Base-by-base conservation (phyloP, 2,329 filamentous ascomycete genomes). In the Verticillium longisporum region DNA sequence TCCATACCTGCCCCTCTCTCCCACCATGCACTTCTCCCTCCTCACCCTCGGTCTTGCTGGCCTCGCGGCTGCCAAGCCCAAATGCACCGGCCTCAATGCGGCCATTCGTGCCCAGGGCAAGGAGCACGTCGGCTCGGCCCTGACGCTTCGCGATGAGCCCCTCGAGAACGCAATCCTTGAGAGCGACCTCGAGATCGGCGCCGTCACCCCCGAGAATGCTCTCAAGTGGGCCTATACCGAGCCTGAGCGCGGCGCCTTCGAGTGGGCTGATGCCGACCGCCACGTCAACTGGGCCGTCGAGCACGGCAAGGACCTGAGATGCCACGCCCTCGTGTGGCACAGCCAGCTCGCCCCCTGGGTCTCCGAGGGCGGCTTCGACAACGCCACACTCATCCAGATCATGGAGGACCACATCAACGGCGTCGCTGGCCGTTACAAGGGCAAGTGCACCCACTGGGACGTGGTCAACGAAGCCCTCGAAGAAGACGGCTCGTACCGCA, bases 361-460 rank as follows among this genome's bases (percentile, higher is more conserved):
- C 32, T 64, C 67, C 56, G 60, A 57, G 11, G 69, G 67, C 33
- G 65, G 69, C 37, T 90, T 84, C 83, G 87, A 83, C 14, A 81
- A 81, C 62, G 76, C 73, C 2, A 83, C 85, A 50, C 78, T 91
- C 3, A 80, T 79, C 14, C 73, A 74, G 4, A 80, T 83, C 21
- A 74, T 75, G 41, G 64, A 69, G 70, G 81, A 81, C 59, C 87
- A 89, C 71, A 83, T 90, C 65, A 79, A 80, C 62, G 78, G 82
- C 64, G 83, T 82, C 57, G 81, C 83, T 6, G 75, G 73, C 14
- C 79, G 87, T 71, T 88, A 82, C 75, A 80, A 81, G 70, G 81
- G 83, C 60, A 77, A 83, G 66, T 87, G 85, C 71, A 83, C 84
- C 69, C 78, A 80, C 34, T 89, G 85, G 85, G 86, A 89, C 61